These are phyloP conservation scores for Candida glaebosa DNA, from an alignment of 805 yeast species.

Conservation along the genomic window DNA sequence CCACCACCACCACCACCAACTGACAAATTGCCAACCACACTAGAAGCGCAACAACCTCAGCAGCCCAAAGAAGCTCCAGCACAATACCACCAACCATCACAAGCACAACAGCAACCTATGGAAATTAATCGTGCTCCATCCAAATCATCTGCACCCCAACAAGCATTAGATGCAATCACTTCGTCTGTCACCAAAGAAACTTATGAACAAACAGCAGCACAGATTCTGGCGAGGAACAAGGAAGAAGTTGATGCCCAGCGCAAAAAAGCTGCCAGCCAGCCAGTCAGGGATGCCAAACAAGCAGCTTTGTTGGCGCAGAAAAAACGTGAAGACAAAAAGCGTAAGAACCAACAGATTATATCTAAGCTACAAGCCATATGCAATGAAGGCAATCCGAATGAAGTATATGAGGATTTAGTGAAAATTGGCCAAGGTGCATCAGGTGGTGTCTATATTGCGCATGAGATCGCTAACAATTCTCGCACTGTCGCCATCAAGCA, in stretches of 20 bases:
- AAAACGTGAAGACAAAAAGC: constrained; percentile 76
- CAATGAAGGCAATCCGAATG: constrained; percentile 79
- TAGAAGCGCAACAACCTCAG: constrained; percentile 1
- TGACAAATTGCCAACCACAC: neutral
- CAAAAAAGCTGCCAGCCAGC: constrained; percentile 23
- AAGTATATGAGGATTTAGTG: constrained; percentile 59
- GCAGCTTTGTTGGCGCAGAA: constrained; percentile 58
- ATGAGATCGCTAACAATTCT: constrained; percentile 47
- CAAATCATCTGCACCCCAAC: constrained; percentile 15
- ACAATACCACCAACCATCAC: constrained; percentile 5
- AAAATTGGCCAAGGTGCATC: constrained; percentile 98
- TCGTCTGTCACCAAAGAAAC: constrained; percentile 5
- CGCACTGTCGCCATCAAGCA: constrained; percentile 89
- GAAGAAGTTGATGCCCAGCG: constrained; percentile 8
- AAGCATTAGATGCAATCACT: constrained; percentile 16
- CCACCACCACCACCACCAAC: constrained; percentile 44
- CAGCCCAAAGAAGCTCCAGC: constrained; percentile 13
- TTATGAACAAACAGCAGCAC: constrained; percentile 8
- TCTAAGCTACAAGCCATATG: constrained; percentile 73
- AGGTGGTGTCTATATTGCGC: constrained; percentile 94
- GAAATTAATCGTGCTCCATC: constrained; percentile 26
- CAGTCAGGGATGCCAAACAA: constrained; percentile 48
- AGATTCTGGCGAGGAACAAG: constrained; percentile 7
- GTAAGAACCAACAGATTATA: constrained; percentile 67
- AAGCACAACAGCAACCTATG: constrained; percentile 5